A percentile compares a stretch with the other conserved stretches of the same genome.
Evolutionary conservation across 2,329 filamentous ascomycete genomes (phyloP).

Genomic region (Colletotrichum sp.): DNA sequence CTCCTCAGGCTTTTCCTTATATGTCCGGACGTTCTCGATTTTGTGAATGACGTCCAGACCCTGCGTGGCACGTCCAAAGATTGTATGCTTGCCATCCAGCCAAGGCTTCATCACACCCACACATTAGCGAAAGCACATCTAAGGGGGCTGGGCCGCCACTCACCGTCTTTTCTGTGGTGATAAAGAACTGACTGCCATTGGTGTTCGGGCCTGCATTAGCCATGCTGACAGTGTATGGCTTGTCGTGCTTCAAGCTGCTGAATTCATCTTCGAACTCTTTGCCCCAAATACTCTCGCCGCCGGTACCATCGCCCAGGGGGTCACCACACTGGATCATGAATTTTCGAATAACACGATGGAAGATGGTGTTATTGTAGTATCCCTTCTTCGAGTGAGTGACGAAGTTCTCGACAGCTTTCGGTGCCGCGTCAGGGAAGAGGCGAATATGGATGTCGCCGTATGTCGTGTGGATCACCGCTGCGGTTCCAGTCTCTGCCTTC

Average conservation of each 20-base stretch:
- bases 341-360: constrained; percentile 95
- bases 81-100: constrained; percentile 95
- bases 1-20: constrained; percentile 92
- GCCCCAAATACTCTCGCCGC: constrained; percentile 93
- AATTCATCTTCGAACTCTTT: constrained; percentile 93
- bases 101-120: constrained; percentile 63
- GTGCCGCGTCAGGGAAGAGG: constrained; percentile 90
- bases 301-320: constrained; percentile 86
- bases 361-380: constrained; percentile 98
- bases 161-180: constrained; percentile 94
- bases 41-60: constrained; percentile 94
- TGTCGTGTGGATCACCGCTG: constrained; percentile 88
- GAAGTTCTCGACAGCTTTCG: constrained; percentile 97
- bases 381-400: constrained; percentile 86
- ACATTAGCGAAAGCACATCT: background rate
- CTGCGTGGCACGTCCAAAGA: constrained; percentile 89
- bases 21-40: constrained; percentile 89
- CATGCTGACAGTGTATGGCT: constrained; percentile 96
- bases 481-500: constrained; percentile 73
- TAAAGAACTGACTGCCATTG: constrained; percentile 97
- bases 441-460: constrained; percentile 94
- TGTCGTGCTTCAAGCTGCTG: constrained; percentile 88
- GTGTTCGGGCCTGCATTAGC: constrained; percentile 95
- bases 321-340: constrained; percentile 97
- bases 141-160: constrained; percentile 35